phyloP scores from a whole-genome alignment of 2,329 filamentous ascomycete species.

The Raffaelea albimanens region DNA sequence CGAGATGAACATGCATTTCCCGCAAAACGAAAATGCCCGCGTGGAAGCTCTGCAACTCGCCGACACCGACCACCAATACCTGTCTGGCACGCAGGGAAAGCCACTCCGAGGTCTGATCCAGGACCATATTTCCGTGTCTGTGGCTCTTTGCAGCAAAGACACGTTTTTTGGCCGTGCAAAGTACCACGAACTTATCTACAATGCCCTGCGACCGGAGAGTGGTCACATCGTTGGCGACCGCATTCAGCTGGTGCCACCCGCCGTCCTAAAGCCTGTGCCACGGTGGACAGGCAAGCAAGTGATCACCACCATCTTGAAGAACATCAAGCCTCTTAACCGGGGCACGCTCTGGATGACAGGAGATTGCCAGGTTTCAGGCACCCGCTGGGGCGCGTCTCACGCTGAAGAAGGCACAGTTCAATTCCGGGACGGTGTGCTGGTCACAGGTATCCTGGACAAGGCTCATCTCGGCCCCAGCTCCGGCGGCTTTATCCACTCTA shows the following conservation, averaged over 20 bases:
- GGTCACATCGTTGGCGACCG: conserved; percentile 77
- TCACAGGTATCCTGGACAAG: conserved; percentile 91
- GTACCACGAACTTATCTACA: conserved; percentile 92
- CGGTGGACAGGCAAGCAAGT: conserved; percentile 97
- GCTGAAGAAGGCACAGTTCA: conserved; percentile 73
- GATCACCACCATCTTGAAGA: conserved; percentile 84
- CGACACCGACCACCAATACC: conserved; percentile 94
- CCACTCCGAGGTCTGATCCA: conserved; percentile 93
- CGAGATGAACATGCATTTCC: conserved; percentile 99
- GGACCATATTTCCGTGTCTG: conserved; percentile 93
- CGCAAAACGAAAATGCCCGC: conserved; percentile 89
- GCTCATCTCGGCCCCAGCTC: conserved; percentile 82
- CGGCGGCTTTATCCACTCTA: conserved; percentile 80
- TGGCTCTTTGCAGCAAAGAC: conserved; percentile 83
- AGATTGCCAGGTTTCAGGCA: conserved; percentile 67
- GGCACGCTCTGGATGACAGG: conserved; percentile 71
- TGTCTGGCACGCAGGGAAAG: conserved; percentile 88
- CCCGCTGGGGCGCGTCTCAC: conserved; percentile 63
- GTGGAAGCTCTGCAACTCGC: conserved; percentile 89
- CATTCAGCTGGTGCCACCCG: conserved; percentile 71
- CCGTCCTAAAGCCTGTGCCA: conserved; percentile 68
- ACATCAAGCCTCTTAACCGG: conserved; percentile 71
- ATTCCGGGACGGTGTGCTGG: conserved; percentile 77
- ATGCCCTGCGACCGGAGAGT: conserved; percentile 78
- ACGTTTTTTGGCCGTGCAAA: conserved; percentile 80